Percentiles rank a stretch among this genome's conserved stretches.
Conservation (phyloP, 176 grass and related monocot species). For the Poa annua region DNA sequence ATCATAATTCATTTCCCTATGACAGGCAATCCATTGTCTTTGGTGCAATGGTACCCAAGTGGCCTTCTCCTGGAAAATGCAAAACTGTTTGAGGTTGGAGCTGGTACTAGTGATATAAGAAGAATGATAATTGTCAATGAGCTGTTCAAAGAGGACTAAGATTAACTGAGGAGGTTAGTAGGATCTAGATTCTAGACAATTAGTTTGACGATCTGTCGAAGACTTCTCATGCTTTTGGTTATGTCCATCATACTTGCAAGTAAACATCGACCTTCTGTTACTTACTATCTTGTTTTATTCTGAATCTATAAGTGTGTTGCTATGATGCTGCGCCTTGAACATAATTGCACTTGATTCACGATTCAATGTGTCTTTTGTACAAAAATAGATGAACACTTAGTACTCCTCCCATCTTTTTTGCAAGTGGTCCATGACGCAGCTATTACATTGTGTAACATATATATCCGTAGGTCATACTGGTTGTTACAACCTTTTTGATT, state of each 20-base stretch:
- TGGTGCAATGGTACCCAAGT: constrained; percentile 89
- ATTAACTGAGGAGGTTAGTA: constrained; percentile 28
- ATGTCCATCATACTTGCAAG: constrained; percentile 30
- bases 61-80: constrained; percentile 92
- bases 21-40: constrained; percentile 89
- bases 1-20: constrained; percentile 7
- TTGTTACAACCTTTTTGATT: too few relatives aligned
- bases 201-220: constrained; percentile 25
- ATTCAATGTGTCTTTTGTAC: background rate
- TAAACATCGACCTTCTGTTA: constrained; percentile 33
- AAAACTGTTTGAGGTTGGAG: constrained; percentile 88
- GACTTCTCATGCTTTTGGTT: constrained; percentile 34
- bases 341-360: constrained; percentile 7
- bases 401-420: too few relatives aligned
- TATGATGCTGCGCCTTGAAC: background rate
- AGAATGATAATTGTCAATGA: constrained; percentile 89
- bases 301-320: background rate
- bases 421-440: too few relatives aligned
- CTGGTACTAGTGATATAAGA: constrained; percentile 87
- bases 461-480: too few relatives aligned
- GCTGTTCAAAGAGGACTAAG: constrained; percentile 85
- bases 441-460: too few relatives aligned
- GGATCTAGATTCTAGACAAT: constrained; percentile 30
- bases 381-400: background rate
- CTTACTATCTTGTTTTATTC: constrained; percentile 3